Base-by-base conservation (phyloP, 305 asterid species). In the Fraxinus dipetala region DNA sequence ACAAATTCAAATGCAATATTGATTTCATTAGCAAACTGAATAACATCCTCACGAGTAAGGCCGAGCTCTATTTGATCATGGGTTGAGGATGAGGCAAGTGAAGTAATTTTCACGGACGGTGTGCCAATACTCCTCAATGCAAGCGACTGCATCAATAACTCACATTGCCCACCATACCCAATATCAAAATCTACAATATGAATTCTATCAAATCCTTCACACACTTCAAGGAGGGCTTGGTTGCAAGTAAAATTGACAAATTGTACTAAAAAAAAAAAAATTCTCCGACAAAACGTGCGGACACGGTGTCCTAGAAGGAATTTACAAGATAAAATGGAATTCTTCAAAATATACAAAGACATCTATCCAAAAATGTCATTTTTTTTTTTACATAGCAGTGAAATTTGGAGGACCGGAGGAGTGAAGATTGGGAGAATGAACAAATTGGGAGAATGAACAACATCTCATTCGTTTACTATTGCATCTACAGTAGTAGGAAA, bases 131-230 rank as follows among this genome's bases (percentile, higher is more conserved):
- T 89, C 13, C 94, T 87, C 16, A 91, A 76, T 40, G 98, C 91
- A 11, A 96, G 96, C 89, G 93, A 98, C 86, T 94, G 98, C 95
- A 96, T 94, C 31, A 96, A 89, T n/a, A 98, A 93, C 59, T 98
- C 95, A 98, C 98, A 94, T 79, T 94, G 98, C 34, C 96, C 97
- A 6, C 99, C 99, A 84, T 88, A 90, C 36, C 99, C 94, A 13
- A 92, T 91, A 80, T 96, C 98, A 18, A 96, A 96, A 90, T 96
- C 99, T 9, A 96, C 83, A 30, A 96, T 84, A 56, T 93, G 99
- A 82, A 96, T 89, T 10, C 85, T 82, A 32, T 92, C 97, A 76
- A 88, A 90, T 16, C 96, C 95, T 78, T 94, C 94, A 16, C 93
- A 80, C 4, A 61, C 91, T 82, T 94, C 98, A 4, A 96, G 95